phyloP scores from a whole-genome alignment of 2,329 filamentous ascomycete genomes.

The Fusarium sp. region DNA sequence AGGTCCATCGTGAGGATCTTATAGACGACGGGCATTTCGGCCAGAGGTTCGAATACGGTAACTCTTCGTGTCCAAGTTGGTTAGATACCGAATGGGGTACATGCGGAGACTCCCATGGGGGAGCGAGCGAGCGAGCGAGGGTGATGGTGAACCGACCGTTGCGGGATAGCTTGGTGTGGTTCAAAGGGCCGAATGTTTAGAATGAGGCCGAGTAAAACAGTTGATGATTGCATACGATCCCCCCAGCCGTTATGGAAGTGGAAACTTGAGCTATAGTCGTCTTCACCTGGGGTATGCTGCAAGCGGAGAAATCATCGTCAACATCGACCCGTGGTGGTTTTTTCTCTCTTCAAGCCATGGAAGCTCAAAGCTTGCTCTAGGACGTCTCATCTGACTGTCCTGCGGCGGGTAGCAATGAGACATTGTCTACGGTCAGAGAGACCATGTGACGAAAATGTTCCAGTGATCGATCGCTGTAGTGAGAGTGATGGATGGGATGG shows the following conservation, averaged over 20 bases:
- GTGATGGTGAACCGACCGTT: constrained; percentile 30
- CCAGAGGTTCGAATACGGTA: neutral
- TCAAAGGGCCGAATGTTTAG: constrained; percentile 41
- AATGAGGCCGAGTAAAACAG: constrained; percentile 30
- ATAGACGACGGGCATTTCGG: constrained; percentile 24
- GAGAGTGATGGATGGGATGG: neutral
- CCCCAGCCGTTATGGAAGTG: constrained; percentile 13
- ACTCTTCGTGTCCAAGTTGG: constrained; percentile 5
- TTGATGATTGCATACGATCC: constrained; percentile 7
- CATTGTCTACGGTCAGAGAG: neutral
- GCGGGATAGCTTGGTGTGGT: constrained; percentile 38
- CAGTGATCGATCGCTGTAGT: neutral
- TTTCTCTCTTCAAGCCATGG: neutral
- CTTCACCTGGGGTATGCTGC: constrained; percentile 10
- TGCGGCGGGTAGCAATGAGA: neutral
- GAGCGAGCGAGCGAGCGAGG: neutral
- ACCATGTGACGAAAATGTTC: neutral
- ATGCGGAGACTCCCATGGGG: constrained; percentile 18
- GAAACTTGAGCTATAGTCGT: neutral
- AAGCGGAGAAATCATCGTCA: neutral
- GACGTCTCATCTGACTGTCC: neutral
- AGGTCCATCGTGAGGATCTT: constrained; percentile 41
- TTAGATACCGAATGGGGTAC: constrained; percentile 33
- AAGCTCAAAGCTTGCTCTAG: neutral
- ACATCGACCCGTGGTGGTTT: neutral